Evolutionary conservation across 176 grass and related monocot genomes (phyloP), one percentile per base, ranked within the genome.

Genomic region (Pontederia paniculata): DNA sequence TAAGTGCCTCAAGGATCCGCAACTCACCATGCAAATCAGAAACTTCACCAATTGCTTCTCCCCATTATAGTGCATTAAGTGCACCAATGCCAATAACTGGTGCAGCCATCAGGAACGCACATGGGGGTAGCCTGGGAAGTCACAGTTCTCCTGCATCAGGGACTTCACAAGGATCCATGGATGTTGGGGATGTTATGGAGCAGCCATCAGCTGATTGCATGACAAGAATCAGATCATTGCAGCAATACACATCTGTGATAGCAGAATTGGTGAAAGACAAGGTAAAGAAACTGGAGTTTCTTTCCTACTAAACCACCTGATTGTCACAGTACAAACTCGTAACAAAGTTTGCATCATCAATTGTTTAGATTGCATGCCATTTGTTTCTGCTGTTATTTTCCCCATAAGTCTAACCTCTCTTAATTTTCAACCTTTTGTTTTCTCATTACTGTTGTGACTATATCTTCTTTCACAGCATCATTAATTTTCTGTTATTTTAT

Each of bases 81-180:
- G 82, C 85, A 73, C 90, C 90, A 49, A 79, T 90, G 86, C 83
- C 86, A 47, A 97, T 97, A 72, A 58, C 57, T 71, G 88, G 76
- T 60, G 51, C 72, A 31, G 44, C 62, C 43, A 71, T 86, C 19
- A 56, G 72, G 21, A 78, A 72, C 37, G 71, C 58, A 16, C 72
- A 45, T 48, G 63, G 69, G 45, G 77, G 77, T 56, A 98, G 79
- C 62, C 66, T 87, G 56, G 91, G 74, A 44, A 97, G 91, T 62
- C 74, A 81, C 47, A 74, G 77, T 20, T 88, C 88, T 86, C 85
- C 83, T 14, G 45, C 54, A 51, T 98, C 83, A 63, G 74, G 71
- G 61, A 89, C 75, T 86, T 98, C 93, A 66, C 82, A 76, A 12
- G 83, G 93, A 60, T 98, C 93, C 45, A 73, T 79, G 0, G 88